Conservation (phyloP, 257 asterid species). For the Ehretia macrophylla region DNA sequence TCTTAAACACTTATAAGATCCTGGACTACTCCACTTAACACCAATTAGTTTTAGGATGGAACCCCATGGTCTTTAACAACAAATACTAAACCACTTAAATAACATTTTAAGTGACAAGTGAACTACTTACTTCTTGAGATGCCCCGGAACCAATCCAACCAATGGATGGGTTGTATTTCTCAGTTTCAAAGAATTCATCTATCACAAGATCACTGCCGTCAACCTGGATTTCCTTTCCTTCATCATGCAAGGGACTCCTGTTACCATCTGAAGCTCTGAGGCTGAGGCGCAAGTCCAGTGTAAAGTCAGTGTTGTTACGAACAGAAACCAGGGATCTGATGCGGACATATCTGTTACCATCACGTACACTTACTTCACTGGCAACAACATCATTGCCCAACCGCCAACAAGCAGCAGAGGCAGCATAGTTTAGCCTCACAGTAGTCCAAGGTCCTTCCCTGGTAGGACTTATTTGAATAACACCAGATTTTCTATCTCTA, state of each 20-base stretch:
- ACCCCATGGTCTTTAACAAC: no score
- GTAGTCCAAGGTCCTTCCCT: conserved; percentile 90
- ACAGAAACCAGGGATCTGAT: conserved; percentile 87
- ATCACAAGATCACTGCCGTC: conserved; percentile 38
- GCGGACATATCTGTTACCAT: conserved; percentile 67
- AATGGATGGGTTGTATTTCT: conserved; percentile 42
- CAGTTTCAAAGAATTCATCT: conserved; percentile 74
- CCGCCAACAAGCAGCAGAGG: conserved; percentile 93
- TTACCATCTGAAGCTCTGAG: conserved; percentile 39
- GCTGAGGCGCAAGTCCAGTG: conserved; percentile 66
- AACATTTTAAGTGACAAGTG: not conserved
- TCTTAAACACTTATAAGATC: no score
- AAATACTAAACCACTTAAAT: no score
- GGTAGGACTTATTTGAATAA: conserved; percentile 79
- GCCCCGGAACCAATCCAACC: conserved; percentile 62
- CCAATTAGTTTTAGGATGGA: no score
- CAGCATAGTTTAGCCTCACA: conserved; percentile 81
- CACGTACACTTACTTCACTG: conserved; percentile 80
- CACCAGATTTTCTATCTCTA: conserved; percentile 48
- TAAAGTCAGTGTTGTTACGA: conserved; percentile 63
- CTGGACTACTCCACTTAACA: no score
- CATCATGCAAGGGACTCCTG: conserved; percentile 23
- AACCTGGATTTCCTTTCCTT: conserved; percentile 19
- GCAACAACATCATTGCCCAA: conserved; percentile 77
- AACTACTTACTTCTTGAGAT: conserved; percentile 48